Conservation (phyloP, 768 basidiomycete species). For the Kwoniella botswanensis region DNA sequence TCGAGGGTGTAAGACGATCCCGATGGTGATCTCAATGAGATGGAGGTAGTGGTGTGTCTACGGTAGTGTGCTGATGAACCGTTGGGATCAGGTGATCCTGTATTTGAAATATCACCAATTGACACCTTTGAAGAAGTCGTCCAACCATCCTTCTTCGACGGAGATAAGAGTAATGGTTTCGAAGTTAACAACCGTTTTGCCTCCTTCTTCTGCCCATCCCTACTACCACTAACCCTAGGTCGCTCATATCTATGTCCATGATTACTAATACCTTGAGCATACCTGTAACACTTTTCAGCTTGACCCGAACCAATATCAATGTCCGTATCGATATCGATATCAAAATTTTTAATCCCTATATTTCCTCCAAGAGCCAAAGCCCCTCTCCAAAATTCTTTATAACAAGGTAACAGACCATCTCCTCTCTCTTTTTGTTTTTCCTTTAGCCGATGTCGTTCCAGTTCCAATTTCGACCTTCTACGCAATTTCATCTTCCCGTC, state of each 20-base stretch:
- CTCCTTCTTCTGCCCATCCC: not conserved
- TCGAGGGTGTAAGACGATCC: too few species aligned
- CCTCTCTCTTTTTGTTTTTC: not conserved
- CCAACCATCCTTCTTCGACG: not conserved
- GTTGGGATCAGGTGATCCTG: too few species aligned
- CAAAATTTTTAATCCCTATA: not conserved
- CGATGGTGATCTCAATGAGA: too few species aligned
- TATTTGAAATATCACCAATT: too few species aligned
- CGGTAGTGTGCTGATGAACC: too few species aligned
- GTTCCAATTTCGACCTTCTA: conserved; percentile 5
- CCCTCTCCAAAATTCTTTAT: not conserved
- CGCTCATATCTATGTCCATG: too few species aligned
- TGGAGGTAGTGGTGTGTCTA: too few species aligned
- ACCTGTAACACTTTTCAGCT: too few species aligned
- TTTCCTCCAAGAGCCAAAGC: not conserved
- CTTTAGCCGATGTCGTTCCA: not conserved
- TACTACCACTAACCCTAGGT: too few species aligned
- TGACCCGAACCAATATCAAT: not conserved
- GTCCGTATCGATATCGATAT: not conserved
- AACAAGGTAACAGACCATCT: conserved; percentile 9
- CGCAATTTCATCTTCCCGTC: conserved; percentile 9
- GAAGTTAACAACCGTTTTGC: conserved; percentile 4
- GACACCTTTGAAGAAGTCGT: too few species aligned
- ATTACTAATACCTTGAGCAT: too few species aligned
- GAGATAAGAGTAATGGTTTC: not conserved